Conservation (phyloP, 257 asterid species). For the Nicotiana sylvestris region DNA sequence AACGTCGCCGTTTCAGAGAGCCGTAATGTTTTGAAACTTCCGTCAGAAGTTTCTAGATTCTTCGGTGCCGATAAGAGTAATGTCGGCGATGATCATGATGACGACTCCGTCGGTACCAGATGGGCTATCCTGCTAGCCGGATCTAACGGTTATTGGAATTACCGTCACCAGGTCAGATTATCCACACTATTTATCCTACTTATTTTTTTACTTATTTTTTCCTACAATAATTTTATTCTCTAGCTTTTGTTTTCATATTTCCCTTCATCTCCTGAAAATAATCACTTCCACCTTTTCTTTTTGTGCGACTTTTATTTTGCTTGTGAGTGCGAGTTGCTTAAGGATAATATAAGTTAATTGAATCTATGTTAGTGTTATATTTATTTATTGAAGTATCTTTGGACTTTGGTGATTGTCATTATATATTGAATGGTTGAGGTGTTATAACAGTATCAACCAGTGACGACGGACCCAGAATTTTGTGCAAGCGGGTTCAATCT, state of each 20-base stretch:
- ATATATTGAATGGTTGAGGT: no score
- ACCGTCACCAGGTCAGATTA: conserved; percentile 83
- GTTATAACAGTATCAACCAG: no score
- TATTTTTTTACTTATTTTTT: neutral
- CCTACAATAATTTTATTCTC: neutral
- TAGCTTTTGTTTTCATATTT: neutral
- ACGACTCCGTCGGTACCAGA: conserved; percentile 68
- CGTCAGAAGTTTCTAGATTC: conserved; percentile 55
- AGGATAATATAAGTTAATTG: no score
- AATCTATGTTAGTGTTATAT: neutral
- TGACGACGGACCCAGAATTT: no score
- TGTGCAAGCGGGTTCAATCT: no score
- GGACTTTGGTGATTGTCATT: neutral
- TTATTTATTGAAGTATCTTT: no score
- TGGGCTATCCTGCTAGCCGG: conserved; percentile 99
- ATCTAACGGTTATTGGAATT: conserved; percentile 87
- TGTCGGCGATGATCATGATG: conserved; percentile 36
- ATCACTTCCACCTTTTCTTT: neutral
- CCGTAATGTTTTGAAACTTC: conserved; percentile 55
- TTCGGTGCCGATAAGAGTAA: conserved; percentile 13
- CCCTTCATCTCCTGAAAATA: no score
- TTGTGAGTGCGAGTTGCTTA: neutral
- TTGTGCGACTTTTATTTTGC: no score
- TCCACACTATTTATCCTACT: neutral
- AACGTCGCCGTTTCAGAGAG: conserved; percentile 38